These are phyloP conservation scores for Vanilla planifolia DNA, from an alignment of 106 monocot genomes.

Conservation along the genomic window DNA sequence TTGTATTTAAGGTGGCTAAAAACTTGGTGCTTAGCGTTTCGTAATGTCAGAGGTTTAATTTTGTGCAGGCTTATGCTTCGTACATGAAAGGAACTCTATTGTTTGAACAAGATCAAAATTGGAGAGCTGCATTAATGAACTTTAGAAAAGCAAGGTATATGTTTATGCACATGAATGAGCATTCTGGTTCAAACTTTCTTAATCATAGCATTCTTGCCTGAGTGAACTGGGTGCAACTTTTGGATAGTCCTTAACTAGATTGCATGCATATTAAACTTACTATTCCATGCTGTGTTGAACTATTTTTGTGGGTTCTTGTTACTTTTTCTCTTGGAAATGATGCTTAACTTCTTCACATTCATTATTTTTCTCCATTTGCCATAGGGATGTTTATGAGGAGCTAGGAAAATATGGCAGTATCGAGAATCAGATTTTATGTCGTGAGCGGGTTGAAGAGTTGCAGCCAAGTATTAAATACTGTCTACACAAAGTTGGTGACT, in stretches of 20 bases:
- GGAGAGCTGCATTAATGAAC: slow-evolving; percentile 74
- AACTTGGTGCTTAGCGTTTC: too few relatives aligned
- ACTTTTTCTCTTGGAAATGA: neutral
- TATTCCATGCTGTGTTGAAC: neutral
- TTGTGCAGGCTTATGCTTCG: slow-evolving; percentile 89
- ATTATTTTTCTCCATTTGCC: neutral
- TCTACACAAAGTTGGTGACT: slow-evolving; percentile 84
- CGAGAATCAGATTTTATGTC: slow-evolving; percentile 94
- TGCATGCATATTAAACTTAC: neutral
- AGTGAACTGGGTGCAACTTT: neutral
- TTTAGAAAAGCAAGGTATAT: slow-evolving; percentile 91
- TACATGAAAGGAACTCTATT: slow-evolving; percentile 96
- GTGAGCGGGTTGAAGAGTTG: slow-evolving; percentile 93
- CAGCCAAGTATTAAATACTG: slow-evolving; percentile 97
- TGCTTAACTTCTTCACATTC: neutral
- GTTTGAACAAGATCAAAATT: slow-evolving; percentile 95
- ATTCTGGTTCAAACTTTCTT: neutral
- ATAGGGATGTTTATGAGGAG: slow-evolving; percentile 92
- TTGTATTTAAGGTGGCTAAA: neutral
- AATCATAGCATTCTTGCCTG: neutral
- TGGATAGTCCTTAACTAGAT: neutral
- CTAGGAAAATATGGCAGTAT: slow-evolving; percentile 88
- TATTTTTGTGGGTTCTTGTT: neutral
- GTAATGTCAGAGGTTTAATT: neutral
- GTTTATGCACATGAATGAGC: neutral